These are phyloP conservation scores for Colletotrichum echinochloae DNA, from an alignment of 2,329 filamentous ascomycete species.

Conservation along the genomic window DNA sequence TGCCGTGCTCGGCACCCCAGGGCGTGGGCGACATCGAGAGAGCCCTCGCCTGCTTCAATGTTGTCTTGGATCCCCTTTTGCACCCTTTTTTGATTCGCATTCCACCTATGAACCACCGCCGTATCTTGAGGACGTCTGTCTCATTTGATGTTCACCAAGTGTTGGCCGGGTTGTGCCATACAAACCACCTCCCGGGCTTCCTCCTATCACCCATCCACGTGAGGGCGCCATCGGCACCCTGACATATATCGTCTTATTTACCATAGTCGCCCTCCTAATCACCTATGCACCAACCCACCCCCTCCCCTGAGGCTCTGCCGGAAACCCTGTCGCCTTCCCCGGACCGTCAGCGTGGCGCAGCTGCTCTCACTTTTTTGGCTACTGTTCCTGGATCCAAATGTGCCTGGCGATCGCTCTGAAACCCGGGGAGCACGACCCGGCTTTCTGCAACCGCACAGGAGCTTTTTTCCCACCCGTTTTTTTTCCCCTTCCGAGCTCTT, in stretches of 20 bases:
- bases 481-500: not conserved
- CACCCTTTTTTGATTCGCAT: not conserved
- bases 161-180: not conserved
- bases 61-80: not conserved
- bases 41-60: not conserved
- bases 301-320: conserved; percentile 36
- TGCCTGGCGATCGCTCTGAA: conserved; percentile 36
- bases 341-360: conserved; percentile 31
- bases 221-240: not conserved
- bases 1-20: not conserved
- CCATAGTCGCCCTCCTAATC: not conserved
- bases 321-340: conserved; percentile 35
- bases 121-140: not conserved
- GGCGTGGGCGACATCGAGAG: not conserved
- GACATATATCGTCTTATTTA: not conserved
- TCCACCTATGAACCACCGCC: not conserved
- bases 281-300: not conserved
- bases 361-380: conserved; percentile 2
- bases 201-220: conserved; percentile 18
- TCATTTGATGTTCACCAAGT: not conserved
- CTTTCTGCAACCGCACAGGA: conserved; percentile 11
- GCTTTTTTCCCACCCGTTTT: not conserved
- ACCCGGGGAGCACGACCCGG: conserved; percentile 20
- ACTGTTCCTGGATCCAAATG: conserved; percentile 18
- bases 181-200: not conserved